phyloP scores from a whole-genome alignment of 306 rosid genomes.

The Begonia masoniana region DNA sequence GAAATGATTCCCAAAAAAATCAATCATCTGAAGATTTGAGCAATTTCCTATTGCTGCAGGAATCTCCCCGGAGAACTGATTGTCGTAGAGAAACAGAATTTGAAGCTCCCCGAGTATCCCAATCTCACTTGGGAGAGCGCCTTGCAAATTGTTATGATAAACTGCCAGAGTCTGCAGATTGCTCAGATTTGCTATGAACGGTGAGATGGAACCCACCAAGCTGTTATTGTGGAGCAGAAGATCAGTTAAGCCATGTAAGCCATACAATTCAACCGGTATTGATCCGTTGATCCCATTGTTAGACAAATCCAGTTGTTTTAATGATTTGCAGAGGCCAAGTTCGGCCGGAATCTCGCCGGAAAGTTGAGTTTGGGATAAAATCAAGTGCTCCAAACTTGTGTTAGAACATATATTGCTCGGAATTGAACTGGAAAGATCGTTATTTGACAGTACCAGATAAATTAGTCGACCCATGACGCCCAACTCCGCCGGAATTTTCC shows the following conservation, averaged over 20 bases:
- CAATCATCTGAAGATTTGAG: conserved; percentile 69
- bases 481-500: conserved; percentile 57
- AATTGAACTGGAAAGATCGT: conserved; percentile 48
- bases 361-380: conserved; percentile 40
- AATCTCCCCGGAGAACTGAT: conserved; percentile 53
- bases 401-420: conserved; percentile 66
- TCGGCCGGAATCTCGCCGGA: conserved; percentile 61
- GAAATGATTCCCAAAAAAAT: conserved; percentile 72
- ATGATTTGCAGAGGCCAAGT: conserved; percentile 42
- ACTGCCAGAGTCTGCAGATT: conserved; percentile 41
- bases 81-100: conserved; percentile 73
- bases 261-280: conserved; percentile 54
- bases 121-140: conserved; percentile 64
- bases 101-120: conserved; percentile 73
- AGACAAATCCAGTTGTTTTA: conserved; percentile 80
- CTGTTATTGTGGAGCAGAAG: conserved; percentile 74
- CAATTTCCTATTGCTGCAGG: conserved; percentile 85
- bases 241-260: conserved; percentile 44
- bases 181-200: conserved; percentile 62
- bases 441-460: conserved; percentile 61
- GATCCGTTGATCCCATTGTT: conserved; percentile 66
- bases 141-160: conserved; percentile 66
- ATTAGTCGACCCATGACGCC: conserved; percentile 46
- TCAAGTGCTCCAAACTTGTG: conserved; percentile 51
- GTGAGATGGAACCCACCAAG: conserved; percentile 67